phyloP scores from a whole-genome alignment of 2,329 filamentous ascomycete species.

The Sporothrix phasma region DNA sequence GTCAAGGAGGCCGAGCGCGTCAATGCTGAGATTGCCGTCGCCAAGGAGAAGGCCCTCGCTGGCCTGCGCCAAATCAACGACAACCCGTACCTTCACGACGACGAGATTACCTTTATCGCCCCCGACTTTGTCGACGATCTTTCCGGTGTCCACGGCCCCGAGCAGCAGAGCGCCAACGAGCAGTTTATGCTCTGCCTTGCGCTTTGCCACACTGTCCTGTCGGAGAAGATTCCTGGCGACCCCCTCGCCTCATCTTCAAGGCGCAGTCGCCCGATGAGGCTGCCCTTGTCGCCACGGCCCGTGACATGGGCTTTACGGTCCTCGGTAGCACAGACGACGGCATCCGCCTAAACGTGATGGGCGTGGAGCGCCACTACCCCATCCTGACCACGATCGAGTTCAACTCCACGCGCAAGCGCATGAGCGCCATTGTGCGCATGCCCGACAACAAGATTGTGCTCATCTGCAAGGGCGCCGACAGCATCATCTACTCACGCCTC shows the following conservation, averaged over 20 bases:
- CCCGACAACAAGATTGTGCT: slow-evolving; percentile 80
- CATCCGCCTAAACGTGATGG: slow-evolving; percentile 77
- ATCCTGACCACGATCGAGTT: slow-evolving; percentile 95
- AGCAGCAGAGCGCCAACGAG: slow-evolving; percentile 69
- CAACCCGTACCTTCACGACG: slow-evolving; percentile 85
- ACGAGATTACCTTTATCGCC: slow-evolving; percentile 84
- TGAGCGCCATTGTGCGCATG: slow-evolving; percentile 96
- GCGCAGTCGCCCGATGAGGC: slow-evolving; percentile 96
- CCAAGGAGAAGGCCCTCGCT: slow-evolving; percentile 62
- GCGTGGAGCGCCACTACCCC: slow-evolving; percentile 72
- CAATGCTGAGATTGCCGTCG: slow-evolving; percentile 66
- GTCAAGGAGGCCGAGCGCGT: slow-evolving; percentile 68
- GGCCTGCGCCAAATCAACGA: slow-evolving; percentile 68
- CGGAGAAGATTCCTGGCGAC: slow-evolving; percentile 81
- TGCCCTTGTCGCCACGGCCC: slow-evolving; percentile 83
- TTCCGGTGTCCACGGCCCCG: slow-evolving; percentile 61
- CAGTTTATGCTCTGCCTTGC: slow-evolving; percentile 92
- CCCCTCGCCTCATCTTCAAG: slow-evolving; percentile 89
- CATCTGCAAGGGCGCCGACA: slow-evolving; percentile 96
- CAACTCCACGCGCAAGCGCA: slow-evolving; percentile 91
- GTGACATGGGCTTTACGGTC: slow-evolving; percentile 91
- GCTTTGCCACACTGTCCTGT: slow-evolving; percentile 93
- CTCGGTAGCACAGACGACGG: slow-evolving; percentile 70
- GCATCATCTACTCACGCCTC: slow-evolving; percentile 88
- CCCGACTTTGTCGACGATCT: slow-evolving; percentile 82